Percentiles rank a stretch among this genome's conserved stretches.
These are phyloP conservation scores for Fragaria iinumae DNA, from an alignment of 306 rosid species.

Conservation along the genomic window DNA sequence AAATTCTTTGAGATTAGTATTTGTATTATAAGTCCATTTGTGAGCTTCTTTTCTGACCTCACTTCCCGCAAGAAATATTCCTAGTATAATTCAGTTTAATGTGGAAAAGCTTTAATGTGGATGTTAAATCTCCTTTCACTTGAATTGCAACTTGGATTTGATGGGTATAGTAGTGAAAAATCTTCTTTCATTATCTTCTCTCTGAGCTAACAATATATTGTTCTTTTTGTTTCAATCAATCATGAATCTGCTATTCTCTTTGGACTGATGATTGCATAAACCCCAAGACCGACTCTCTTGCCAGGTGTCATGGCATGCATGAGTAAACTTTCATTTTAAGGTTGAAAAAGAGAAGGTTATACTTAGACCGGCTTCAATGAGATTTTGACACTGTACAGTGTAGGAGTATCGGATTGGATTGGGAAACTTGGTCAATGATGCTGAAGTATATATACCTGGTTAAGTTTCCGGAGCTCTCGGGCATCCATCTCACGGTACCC, in stretches of 20 bases:
- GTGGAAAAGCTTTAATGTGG: neutral
- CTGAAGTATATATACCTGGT: constrained; percentile 45
- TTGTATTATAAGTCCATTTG: neutral
- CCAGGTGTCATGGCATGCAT: neutral
- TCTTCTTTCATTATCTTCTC: neutral
- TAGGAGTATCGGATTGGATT: neutral
- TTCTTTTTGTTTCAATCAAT: neutral
- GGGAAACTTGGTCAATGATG: constrained; percentile 1
- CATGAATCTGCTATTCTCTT: neutral
- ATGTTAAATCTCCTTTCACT: neutral
- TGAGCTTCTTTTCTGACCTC: neutral
- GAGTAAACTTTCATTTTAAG: neutral
- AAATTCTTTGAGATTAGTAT: neutral
- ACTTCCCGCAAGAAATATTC: neutral
- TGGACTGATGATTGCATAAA: too few species aligned
- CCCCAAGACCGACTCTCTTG: neutral
- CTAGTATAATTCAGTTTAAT: neutral
- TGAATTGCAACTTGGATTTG: neutral
- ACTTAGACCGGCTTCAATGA: neutral
- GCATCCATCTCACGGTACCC: constrained; percentile 83
- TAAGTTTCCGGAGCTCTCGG: constrained; percentile 71
- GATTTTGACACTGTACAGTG: neutral
- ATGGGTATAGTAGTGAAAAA: neutral
- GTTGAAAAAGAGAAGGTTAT: neutral
- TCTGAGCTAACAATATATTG: neutral